phyloP scores from a whole-genome alignment of 108 stramenopile genomes.

The Discostella pseudostelligera region DNA sequence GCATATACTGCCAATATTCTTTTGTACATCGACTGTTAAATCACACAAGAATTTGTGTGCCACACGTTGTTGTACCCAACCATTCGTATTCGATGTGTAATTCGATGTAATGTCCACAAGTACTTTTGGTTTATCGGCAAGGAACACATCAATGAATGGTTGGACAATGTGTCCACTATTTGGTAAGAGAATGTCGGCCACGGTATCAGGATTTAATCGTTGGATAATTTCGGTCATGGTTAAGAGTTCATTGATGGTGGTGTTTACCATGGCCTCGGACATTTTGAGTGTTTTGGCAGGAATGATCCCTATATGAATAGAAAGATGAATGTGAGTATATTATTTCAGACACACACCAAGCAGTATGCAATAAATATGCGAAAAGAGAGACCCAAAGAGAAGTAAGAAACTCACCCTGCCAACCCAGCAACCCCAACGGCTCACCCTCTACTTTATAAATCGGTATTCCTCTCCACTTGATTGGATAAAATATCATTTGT shows the following conservation, averaged over 20 bases:
- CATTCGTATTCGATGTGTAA: constrained; percentile 29
- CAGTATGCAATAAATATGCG: too few species aligned
- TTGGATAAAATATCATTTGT: constrained; percentile 60
- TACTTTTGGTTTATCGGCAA: constrained; percentile 47
- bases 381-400: too few species aligned
- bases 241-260: constrained; percentile 48
- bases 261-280: constrained; percentile 57
- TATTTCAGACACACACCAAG: too few species aligned
- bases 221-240: constrained; percentile 54
- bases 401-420: constrained; percentile 37
- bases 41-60: constrained; percentile 48
- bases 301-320: constrained; percentile 25
- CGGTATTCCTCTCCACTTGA: constrained; percentile 51
- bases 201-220: constrained; percentile 46
- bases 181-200: constrained; percentile 46
- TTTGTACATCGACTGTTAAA: constrained; percentile 49
- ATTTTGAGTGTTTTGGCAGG: constrained; percentile 59
- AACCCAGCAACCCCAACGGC: constrained; percentile 52
- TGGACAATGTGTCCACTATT: constrained; percentile 41
- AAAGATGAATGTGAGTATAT: too few species aligned
- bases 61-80: constrained; percentile 42
- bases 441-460: constrained; percentile 47
- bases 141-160: constrained; percentile 49
- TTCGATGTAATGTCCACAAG: constrained; percentile 37
- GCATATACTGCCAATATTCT: constrained; percentile 47